phyloP scores from a whole-genome alignment of 2,329 filamentous ascomycete species.

The Salinomyces thailandicus region DNA sequence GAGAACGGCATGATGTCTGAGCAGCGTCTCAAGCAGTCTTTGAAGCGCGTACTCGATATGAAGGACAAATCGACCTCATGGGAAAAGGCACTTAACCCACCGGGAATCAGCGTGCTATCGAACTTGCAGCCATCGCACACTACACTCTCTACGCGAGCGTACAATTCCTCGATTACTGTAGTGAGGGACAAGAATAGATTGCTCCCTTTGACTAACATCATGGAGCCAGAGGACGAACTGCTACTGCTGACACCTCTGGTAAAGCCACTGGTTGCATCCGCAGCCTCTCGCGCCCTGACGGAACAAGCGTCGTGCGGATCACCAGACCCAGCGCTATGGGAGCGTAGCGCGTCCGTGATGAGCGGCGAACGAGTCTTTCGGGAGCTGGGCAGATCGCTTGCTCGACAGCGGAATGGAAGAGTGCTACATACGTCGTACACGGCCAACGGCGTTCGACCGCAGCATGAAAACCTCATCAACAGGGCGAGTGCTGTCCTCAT shows the following conservation, averaged over 20 bases:
- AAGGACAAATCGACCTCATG: constrained; percentile 83
- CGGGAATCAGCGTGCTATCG: constrained; percentile 64
- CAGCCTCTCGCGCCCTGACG: constrained; percentile 61
- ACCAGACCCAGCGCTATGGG: constrained; percentile 46
- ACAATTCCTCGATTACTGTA: constrained; percentile 86
- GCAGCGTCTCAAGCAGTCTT: constrained; percentile 67
- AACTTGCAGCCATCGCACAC: constrained; percentile 75
- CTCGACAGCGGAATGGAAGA: constrained; percentile 73
- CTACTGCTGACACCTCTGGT: constrained; percentile 79
- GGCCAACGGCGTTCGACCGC: constrained; percentile 79
- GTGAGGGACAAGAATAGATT: constrained; percentile 80
- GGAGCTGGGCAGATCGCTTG: constrained; percentile 78
- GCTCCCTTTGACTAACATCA: constrained; percentile 68
- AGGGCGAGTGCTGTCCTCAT: constrained; percentile 81
- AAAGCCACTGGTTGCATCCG: constrained; percentile 83
- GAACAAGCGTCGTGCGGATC: constrained; percentile 50
- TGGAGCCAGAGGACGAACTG: constrained; percentile 80
- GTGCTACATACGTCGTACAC: constrained; percentile 92
- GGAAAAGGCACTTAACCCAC: constrained; percentile 81
- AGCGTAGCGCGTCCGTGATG: constrained; percentile 58
- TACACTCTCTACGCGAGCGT: constrained; percentile 70
- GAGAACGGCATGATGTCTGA: constrained; percentile 83
- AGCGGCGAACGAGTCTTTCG: constrained; percentile 88
- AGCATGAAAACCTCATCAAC: constrained; percentile 87
- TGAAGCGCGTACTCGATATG: constrained; percentile 65